A percentile compares a stretch with the other conserved stretches of the same genome.
Conservation (phyloP, 139 green algal species). For the Auxenochlorella pyrenoidosa region DNA sequence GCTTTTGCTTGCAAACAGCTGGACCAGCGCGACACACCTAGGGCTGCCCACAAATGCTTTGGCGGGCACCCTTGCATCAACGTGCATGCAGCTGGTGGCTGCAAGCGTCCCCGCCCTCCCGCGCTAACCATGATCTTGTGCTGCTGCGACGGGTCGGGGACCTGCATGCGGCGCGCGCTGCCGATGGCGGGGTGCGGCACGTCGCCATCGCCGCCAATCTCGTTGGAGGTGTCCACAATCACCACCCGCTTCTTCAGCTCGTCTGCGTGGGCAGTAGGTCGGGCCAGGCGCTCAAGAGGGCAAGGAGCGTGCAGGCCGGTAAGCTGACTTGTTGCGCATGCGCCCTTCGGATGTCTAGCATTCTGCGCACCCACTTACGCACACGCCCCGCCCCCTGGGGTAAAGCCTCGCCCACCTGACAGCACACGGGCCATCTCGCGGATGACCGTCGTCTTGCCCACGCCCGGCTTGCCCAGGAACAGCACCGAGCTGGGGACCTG, state of each 20-base stretch:
- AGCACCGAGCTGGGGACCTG: constrained; percentile 78
- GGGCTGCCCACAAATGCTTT: no score
- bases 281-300: neutral
- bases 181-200: constrained; percentile 96
- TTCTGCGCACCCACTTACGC: no score
- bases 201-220: constrained; percentile 94
- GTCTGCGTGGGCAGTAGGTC: constrained; percentile 6
- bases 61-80: no score
- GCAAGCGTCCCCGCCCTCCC: no score
- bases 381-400: no score
- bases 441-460: constrained; percentile 96
- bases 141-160: constrained; percentile 89
- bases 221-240: constrained; percentile 86
- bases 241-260: constrained; percentile 59
- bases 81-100: no score
- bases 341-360: no score
- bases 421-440: constrained; percentile 93
- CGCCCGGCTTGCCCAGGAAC: constrained; percentile 88
- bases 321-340: no score
- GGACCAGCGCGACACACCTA: no score
- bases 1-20: neutral
- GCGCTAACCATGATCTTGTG: constrained; percentile 91
- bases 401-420: constrained; percentile 82
- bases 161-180: constrained; percentile 93
- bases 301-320: neutral